A percentile compares a stretch with the other conserved stretches of the same genome.
These are phyloP conservation scores for Rhizopus sp. DNA, from an alignment of 371 early-diverging fungal genomes.

Conservation along the genomic window DNA sequence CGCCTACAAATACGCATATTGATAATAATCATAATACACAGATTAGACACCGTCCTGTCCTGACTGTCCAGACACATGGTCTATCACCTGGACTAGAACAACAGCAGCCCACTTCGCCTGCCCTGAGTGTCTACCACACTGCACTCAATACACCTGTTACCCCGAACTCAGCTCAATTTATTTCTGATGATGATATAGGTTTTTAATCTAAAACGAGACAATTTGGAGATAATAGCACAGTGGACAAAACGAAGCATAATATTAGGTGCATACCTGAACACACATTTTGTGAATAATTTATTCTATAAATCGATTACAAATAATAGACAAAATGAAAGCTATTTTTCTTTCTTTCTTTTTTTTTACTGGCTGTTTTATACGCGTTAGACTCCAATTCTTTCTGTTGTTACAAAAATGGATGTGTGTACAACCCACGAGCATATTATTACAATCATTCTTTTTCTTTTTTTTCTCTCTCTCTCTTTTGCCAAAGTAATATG, in stretches of 20 bases:
- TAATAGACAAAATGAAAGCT: no score
- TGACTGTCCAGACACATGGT: conserved; percentile 32
- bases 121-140: conserved; percentile 34
- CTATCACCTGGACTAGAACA: conserved; percentile 15
- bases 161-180: conserved; percentile 31
- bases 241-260: no score
- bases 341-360: no score
- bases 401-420: no score
- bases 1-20: background rate
- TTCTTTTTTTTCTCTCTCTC: conserved; percentile 6
- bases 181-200: conserved; percentile 27
- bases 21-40: background rate
- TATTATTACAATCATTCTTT: background rate
- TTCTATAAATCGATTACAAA: no score
- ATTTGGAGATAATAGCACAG: no score
- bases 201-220: no score
- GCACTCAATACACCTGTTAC: conserved; percentile 36
- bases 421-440: background rate
- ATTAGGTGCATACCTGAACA: no score
- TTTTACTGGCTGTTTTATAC: background rate
- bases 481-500: background rate
- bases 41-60: conserved; percentile 11
- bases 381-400: background rate
- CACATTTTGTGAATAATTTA: no score
- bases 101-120: conserved; percentile 19